phyloP scores from a whole-genome alignment of 2,329 filamentous ascomycete species.

The Phialophora chinensis region DNA sequence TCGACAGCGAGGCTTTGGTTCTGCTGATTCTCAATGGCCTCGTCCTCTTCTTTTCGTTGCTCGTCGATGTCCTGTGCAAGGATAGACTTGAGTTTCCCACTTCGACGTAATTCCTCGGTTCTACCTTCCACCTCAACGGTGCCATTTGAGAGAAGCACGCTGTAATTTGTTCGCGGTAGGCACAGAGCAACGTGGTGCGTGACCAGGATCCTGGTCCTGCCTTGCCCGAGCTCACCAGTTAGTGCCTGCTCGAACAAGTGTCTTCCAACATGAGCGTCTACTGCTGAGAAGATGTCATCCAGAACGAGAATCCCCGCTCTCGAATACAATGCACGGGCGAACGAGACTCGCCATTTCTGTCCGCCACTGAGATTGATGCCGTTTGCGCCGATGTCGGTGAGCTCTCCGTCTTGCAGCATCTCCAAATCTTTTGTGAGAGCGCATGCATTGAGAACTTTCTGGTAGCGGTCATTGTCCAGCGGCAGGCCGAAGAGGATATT shows the following conservation, averaged over 20 bases:
- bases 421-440: slow-evolving; percentile 76
- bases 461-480: slow-evolving; percentile 70
- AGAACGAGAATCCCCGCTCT: slow-evolving; percentile 76
- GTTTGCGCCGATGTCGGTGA: slow-evolving; percentile 82
- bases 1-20: slow-evolving; percentile 40
- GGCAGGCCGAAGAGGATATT: slow-evolving; percentile 82
- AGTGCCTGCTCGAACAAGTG: slow-evolving; percentile 80
- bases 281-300: slow-evolving; percentile 82
- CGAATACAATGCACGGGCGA: slow-evolving; percentile 81
- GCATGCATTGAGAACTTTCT: slow-evolving; percentile 72
- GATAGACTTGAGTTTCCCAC: slow-evolving; percentile 51
- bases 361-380: slow-evolving; percentile 85
- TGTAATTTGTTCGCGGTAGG: slow-evolving; percentile 72
- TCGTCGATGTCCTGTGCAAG: slow-evolving; percentile 50
- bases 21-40: slow-evolving; percentile 44
- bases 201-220: slow-evolving; percentile 76
- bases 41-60: slow-evolving; percentile 52
- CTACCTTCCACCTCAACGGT: slow-evolving; percentile 68
- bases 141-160: slow-evolving; percentile 75
- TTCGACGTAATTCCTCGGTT: slow-evolving; percentile 62
- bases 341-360: slow-evolving; percentile 80
- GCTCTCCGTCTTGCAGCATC: slow-evolving; percentile 76
- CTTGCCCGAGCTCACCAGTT: slow-evolving; percentile 70
- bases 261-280: slow-evolving; percentile 80
- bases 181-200: slow-evolving; percentile 80